Conservation (phyloP, 805 yeast genomes). For the Ogataea paraovalis region DNA sequence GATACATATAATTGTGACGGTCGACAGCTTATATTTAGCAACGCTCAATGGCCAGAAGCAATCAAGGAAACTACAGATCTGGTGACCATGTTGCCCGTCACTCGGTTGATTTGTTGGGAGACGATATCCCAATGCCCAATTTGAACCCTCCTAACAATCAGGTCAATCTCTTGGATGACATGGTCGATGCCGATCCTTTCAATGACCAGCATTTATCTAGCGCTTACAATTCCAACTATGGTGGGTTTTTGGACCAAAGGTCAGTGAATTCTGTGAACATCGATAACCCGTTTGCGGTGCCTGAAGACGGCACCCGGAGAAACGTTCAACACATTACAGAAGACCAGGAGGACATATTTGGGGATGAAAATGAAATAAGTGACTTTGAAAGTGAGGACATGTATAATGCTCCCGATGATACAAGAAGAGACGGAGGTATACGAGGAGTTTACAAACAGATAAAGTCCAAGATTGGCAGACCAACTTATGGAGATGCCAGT, state of each 20-base stretch:
- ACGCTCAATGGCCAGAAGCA: not conserved
- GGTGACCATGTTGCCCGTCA: not conserved
- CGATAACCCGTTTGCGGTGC: conserved; percentile 13
- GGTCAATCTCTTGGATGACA: conserved; percentile 3
- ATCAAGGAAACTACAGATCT: not conserved
- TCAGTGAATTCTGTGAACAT: conserved; percentile 3
- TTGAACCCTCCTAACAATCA: not conserved
- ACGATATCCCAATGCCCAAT: conserved; percentile 1
- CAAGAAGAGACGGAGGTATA: conserved; percentile 23
- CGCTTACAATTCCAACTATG: conserved; percentile 19
- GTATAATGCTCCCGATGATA: conserved; percentile 9
- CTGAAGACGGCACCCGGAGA: not conserved
- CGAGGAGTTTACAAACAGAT: conserved; percentile 29
- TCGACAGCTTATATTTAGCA: not conserved
- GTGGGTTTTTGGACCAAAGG: conserved; percentile 7
- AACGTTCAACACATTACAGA: not conserved
- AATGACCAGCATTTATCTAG: conserved; percentile 11
- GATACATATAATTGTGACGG: too few species aligned
- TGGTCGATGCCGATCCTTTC: conserved; percentile 11
- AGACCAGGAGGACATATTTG: conserved; percentile 11
- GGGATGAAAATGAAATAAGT: conserved; percentile 13
- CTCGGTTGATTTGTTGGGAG: conserved; percentile 7
- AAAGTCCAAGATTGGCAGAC: conserved; percentile 24
- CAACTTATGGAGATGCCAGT: conserved; percentile 22
- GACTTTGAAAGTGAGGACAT: conserved; percentile 18